Conservation (phyloP, 345 rosid genomes). For the Salix caprea region DNA sequence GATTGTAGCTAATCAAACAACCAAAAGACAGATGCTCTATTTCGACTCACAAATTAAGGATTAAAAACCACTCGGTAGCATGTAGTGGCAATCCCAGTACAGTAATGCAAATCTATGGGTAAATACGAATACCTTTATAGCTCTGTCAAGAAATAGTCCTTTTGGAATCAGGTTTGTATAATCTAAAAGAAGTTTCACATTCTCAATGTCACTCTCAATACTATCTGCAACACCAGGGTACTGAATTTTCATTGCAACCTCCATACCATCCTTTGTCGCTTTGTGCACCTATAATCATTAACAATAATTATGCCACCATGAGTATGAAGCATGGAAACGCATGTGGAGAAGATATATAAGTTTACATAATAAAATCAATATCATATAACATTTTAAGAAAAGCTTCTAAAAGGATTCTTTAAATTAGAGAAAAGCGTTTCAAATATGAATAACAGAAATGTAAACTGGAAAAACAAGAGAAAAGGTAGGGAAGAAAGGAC, state of each 20-base stretch:
- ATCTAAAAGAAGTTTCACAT: conserved; percentile 73
- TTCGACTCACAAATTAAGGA: background rate
- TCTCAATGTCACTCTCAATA: conserved; percentile 93
- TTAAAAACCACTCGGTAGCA: background rate
- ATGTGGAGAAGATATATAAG: background rate
- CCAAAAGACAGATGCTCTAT: background rate
- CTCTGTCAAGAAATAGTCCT: conserved; percentile 89
- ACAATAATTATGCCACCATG: conserved; percentile 8
- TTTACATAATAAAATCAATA: background rate
- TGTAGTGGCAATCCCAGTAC: background rate
- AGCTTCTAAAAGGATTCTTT: background rate
- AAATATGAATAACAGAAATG: background rate
- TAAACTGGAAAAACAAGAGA: background rate
- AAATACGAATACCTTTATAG: conserved; percentile 56
- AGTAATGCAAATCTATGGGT: background rate
- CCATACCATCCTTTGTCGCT: conserved; percentile 67
- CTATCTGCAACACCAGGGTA: conserved; percentile 98
- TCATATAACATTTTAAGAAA: background rate
- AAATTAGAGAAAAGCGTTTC: background rate
- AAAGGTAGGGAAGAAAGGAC: background rate
- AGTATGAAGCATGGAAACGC: background rate
- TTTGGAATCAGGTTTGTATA: conserved; percentile 87
- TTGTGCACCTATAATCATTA: conserved; percentile 64
- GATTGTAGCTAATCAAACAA: conserved; percentile 4
- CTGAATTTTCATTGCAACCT: conserved; percentile 94